These are phyloP conservation scores for Wallacemonas sp. DNA, from an alignment of 208 protist species.

Conservation along the genomic window DNA sequence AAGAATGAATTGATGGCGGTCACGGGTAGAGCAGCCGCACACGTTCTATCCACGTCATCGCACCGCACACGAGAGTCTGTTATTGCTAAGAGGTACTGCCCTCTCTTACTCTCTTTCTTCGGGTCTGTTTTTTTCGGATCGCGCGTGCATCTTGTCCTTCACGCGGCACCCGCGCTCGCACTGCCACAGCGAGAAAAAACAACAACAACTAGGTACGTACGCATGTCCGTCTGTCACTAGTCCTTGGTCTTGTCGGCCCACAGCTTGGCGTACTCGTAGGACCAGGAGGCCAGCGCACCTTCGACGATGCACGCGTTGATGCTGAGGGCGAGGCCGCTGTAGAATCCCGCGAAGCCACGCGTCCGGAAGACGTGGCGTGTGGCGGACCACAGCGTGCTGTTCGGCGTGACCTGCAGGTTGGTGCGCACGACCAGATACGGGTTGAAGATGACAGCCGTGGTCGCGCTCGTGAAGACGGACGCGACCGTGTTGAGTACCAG, in stretches of 20 bases:
- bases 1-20: no score
- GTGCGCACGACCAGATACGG: constrained; percentile 83
- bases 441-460: constrained; percentile 81
- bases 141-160: no score
- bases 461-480: constrained; percentile 62
- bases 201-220: neutral
- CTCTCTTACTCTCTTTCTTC: no score
- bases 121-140: no score
- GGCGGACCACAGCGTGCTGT: constrained; percentile 56
- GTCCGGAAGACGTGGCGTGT: constrained; percentile 46
- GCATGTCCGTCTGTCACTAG: no score
- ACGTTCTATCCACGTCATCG: no score
- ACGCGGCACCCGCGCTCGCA: no score
- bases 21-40: no score
- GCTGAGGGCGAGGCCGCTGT: constrained; percentile 65
- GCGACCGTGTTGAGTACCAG: constrained; percentile 61
- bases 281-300: constrained; percentile 69
- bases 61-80: no score
- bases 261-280: constrained; percentile 88
- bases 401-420: constrained; percentile 74
- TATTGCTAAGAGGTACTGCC: no score
- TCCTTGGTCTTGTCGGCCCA: constrained; percentile 51
- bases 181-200: neutral
- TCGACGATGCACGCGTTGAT: constrained; percentile 73
- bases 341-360: constrained; percentile 70